Evolutionary conservation across 1,139 yeast genomes (phyloP), one percentile per base, ranked within the genome.

Genomic region (Eremothecium coryli): DNA sequence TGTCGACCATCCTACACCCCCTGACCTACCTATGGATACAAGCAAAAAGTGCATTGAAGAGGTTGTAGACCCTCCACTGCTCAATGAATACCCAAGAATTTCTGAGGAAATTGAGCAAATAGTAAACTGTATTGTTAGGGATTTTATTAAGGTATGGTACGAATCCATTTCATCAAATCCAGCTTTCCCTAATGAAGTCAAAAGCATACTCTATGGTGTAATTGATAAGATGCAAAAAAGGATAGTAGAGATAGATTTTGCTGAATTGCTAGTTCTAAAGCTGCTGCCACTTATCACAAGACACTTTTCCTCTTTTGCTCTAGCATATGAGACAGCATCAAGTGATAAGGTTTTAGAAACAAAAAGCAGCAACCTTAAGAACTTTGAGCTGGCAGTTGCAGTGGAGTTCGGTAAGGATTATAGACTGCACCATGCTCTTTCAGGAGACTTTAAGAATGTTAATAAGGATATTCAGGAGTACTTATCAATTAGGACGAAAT

Each of bases 111-210:
- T 81, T 2, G 72, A 73, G 25, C 68, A 64, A 3, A 57, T 85
- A 6, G 58, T 79, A 2, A 64, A 66, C 23, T 55, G 71, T 17
- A 62, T 84, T 1, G 45, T 80, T 2, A 54, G 71, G 9, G 81
- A 77, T 43, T 85, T 81, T 52, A 66, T 86, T 2, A 54, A 60
- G 28, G 54, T 72, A 3, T 86, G 96, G 96, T 82, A 51, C 40
- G 20, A 43, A 22, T 40, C 51, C 18, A 41, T 60, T 5, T 69
- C 82, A 0, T 38, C 53, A 0, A 69, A 71, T 32, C 40, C 54
- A 10, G 49, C 66, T 4, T 82, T 86, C 45, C 73, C 77, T 4
- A 65, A 68, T 2, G 69, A 70, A 24, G 63, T 85, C 4, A 69
- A 66, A 27, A 35, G 50, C 0, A 71, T 76, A 34, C 51, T 86